A percentile compares a stretch with the other conserved stretches of the same genome.
Conservation (phyloP, 495 filamentous ascomycete genomes). For the Schizothecium vesticola region DNA sequence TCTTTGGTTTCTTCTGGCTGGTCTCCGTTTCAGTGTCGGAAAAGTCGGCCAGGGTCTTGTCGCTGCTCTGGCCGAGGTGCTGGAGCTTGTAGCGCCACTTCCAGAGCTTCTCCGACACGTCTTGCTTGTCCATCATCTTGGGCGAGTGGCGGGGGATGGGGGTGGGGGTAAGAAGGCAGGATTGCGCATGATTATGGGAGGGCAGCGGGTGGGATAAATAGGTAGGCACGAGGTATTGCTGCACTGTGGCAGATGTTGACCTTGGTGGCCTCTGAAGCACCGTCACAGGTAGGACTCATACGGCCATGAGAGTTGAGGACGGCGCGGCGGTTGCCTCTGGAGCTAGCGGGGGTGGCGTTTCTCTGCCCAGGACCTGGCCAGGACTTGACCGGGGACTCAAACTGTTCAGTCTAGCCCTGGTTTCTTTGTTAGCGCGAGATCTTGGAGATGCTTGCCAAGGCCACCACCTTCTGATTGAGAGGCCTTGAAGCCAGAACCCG, state of each 20-base stretch:
- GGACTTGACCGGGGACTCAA: background rate
- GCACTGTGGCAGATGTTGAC: background rate
- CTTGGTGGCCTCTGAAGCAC: conserved; percentile 1
- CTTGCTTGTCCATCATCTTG: conserved; percentile 10
- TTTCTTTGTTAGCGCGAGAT: no score
- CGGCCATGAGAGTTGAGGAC: background rate
- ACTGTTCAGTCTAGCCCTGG: no score
- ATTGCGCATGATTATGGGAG: background rate
- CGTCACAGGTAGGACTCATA: conserved; percentile 5
- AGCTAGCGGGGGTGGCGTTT: conserved; percentile 2
- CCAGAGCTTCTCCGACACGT: conserved; percentile 21
- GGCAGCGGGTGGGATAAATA: background rate
- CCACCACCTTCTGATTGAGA: no score
- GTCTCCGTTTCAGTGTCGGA: conserved; percentile 10
- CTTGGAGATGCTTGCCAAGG: no score
- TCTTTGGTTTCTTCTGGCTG: background rate
- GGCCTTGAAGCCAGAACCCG: no score
- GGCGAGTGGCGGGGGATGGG: background rate
- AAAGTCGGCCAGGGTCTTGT: conserved; percentile 25
- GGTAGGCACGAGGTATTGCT: background rate
- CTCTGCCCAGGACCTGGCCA: background rate
- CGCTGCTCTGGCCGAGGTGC: conserved; percentile 17
- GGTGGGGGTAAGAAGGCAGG: background rate
- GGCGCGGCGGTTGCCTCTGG: conserved; percentile 5
- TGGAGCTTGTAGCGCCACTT: conserved; percentile 27